Evolutionary conservation across 2,329 filamentous ascomycete species (phyloP).

Genomic region (Botryotinia narcissicola): DNA sequence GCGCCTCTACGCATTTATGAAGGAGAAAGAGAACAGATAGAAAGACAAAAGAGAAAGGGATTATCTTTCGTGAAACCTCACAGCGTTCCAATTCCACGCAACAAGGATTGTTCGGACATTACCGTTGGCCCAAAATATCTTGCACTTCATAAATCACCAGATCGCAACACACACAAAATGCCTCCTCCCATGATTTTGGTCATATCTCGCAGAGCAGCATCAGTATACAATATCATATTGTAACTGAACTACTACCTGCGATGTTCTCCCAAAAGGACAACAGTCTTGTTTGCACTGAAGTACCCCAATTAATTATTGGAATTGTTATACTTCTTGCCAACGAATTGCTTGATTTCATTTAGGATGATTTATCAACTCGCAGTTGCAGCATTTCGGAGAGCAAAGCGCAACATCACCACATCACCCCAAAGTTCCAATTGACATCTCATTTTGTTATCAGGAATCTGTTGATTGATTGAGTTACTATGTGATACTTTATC

Average conservation of each 20-base stretch:
- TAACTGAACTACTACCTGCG: conserved; percentile 17
- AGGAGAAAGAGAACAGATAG: background rate
- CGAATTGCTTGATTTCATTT: background rate
- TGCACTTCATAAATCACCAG: conserved; percentile 29
- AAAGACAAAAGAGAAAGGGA: background rate
- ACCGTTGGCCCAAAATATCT: conserved; percentile 27
- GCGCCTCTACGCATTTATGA: conserved; percentile 11
- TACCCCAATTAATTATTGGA: background rate
- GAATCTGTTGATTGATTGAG: conserved; percentile 26
- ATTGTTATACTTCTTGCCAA: conserved; percentile 8
- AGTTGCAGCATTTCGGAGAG: conserved; percentile 25
- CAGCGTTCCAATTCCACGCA: conserved; percentile 31
- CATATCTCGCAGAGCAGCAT: conserved; percentile 30
- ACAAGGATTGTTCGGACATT: conserved; percentile 34
- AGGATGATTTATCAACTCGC: conserved; percentile 2
- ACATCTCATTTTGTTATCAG: conserved; percentile 33
- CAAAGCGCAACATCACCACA: conserved; percentile 27
- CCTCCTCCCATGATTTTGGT: conserved; percentile 30
- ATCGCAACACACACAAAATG: conserved; percentile 34
- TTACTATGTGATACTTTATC: conserved; percentile 35
- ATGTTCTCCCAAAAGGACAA: conserved; percentile 27
- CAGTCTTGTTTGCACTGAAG: background rate
- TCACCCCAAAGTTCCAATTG: conserved; percentile 21
- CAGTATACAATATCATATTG: conserved; percentile 23
- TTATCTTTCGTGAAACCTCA: conserved; percentile 31